Base-by-base conservation (phyloP, 2,329 filamentous ascomycete species). In the Emericellopsis atlantica region DNA sequence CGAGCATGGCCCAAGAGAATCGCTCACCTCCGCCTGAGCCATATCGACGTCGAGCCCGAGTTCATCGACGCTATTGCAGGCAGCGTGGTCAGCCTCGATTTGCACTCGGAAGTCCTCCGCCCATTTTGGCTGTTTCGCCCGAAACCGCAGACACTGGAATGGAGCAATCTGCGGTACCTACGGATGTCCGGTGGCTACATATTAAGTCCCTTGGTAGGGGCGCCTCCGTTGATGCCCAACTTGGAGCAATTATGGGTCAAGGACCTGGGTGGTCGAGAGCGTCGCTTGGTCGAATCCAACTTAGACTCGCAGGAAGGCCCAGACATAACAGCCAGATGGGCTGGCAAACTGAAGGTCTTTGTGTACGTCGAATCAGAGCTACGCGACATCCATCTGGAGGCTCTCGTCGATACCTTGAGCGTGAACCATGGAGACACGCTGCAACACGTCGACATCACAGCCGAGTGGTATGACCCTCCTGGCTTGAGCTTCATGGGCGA, bases 171-270 rank as follows among this genome's bases (percentile, higher is more conserved):
- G 21, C 36, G 6, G 7, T 18, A 12, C 36, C 11, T 21, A n/a
- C n/a, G 14, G 12, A 15, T 8, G 24, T 37, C 16, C 22, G 15
- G n/a, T 32, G 26, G 14, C 18, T 36, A 24, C 26, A 32, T 6
- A 26, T 36, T n/a, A 10, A 39, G 23, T 18, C 23, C 12, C 10
- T 39, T 57, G 26, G 6, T 29, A 29, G 26, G 6, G 4, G 50
- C 57, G 34, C 35, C 39, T 9, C 15, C 57, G 6, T 51, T 52
- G 32, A 52, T 51, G n/a, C 58, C 54, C 10, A 46, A 43, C 1
- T 33, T 61, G 11, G 51, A 61, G 39, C 58, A 62, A 37, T 45
- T 62, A 3, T 55, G 49, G 46, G 43, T 61, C 26, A 48, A 49
- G 18, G 53, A 54, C 8, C 7, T 40, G 34, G 39, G 6, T 32